Evolutionary conservation across 1,284 basidiomycete genomes (phyloP), one percentile per base, ranked within the genome.

Genomic region (Ustilago trichophora): DNA sequence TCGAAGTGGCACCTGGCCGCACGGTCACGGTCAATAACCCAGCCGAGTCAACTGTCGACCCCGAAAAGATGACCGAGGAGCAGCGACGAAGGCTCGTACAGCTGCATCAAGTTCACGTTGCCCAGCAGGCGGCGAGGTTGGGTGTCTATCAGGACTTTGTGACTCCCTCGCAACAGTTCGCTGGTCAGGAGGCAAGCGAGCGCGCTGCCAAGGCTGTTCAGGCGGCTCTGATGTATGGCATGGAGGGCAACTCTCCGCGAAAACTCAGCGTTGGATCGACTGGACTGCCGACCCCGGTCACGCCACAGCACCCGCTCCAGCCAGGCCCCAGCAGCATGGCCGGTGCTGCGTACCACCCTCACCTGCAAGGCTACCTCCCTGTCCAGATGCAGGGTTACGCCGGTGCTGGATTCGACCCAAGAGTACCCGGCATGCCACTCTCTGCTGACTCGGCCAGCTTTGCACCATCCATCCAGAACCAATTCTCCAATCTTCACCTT

Each of bases 131-230:
- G 3, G 57, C 67, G 0, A 16, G 58, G 6, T 22, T 70, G 18
- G 62, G 58, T 15, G 58, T 68, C 34, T 62, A 68, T 35, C 44
- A 51, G 25, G 69, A 74, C 66, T 72, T 74, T 48, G 64, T 71
- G n/a, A 43, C 66, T 2, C 64, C 63, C 2, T 53, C 51, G 7
- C 64, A 68, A 46, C 72, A 74, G 42, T 64, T 68, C 21, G 48
- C 62, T 6, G 64, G 65, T 10, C 59, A 72, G 19, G 68, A 68
- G 22, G 56, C 64, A 10, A 68, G 60, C 56, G 64, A 72, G 43
- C 55, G 59, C 1, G 68, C 69, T 3, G 72, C 68, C 34, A 64
- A 67, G 34, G 60, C 72, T 0, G 72, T 72, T 0, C 68, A 72
- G 31, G 72, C 72, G 0, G 72, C 72, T 3, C 51, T 72, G 3